These are phyloP conservation scores for Cladosporium velox DNA, from an alignment of 2,329 filamentous ascomycete genomes.

Conservation along the genomic window DNA sequence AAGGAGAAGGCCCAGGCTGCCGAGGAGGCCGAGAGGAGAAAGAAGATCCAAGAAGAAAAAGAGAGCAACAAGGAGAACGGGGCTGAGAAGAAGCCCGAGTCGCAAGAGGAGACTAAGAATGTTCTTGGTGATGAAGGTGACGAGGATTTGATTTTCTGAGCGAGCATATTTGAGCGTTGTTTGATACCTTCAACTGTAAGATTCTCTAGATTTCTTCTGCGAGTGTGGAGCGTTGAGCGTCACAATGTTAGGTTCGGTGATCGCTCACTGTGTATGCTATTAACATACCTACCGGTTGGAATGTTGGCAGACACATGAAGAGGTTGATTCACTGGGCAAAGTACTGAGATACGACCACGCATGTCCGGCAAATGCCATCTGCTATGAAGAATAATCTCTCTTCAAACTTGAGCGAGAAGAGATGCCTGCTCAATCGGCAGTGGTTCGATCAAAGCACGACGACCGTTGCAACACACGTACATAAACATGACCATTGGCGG, in stretches of 20 bases:
- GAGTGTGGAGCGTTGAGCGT: not conserved
- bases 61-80: constrained; percentile 36
- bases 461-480: not conserved
- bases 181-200: constrained; percentile 9
- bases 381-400: not conserved
- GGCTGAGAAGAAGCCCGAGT: constrained; percentile 5
- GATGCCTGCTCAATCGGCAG: not conserved
- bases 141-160: constrained; percentile 37
- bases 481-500: not conserved
- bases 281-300: not conserved
- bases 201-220: not conserved
- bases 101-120: constrained; percentile 32
- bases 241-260: not conserved
- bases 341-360: not conserved
- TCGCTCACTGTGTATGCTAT: not conserved
- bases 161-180: constrained; percentile 17
- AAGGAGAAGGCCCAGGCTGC: constrained; percentile 57
- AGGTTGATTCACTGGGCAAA: not conserved
- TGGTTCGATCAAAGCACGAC: not conserved
- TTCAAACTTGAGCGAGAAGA: not conserved
- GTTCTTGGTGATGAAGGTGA: constrained; percentile 41
- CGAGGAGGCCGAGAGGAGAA: constrained; percentile 37
- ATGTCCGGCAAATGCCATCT: not conserved
- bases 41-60: constrained; percentile 28
- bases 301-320: not conserved